A percentile compares a stretch with the other conserved stretches of the same genome.
Evolutionary conservation across 2,329 filamentous ascomycete species (phyloP).

Genomic region (Cladosporium sp.): DNA sequence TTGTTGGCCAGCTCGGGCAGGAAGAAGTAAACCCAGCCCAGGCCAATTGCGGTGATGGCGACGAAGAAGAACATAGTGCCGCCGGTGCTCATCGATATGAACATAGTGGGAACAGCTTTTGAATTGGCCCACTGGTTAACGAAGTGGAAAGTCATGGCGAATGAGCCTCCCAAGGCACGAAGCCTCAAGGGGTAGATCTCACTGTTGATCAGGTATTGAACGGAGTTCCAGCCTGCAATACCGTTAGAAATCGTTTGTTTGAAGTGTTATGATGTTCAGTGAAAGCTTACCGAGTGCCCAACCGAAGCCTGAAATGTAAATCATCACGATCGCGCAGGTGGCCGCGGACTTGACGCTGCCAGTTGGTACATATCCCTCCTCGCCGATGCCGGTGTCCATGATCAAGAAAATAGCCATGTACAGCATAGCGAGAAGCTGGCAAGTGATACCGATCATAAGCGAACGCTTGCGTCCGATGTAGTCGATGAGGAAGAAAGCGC

Average conservation of each 20-base stretch:
- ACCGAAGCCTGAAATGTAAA: conserved; percentile 62
- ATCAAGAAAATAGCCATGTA: conserved; percentile 58
- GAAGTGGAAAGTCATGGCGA: conserved; percentile 78
- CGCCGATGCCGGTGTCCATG: conserved; percentile 59
- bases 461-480: conserved; percentile 70
- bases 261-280: too few relatives aligned
- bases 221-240: background rate
- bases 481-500: conserved; percentile 77
- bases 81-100: conserved; percentile 58
- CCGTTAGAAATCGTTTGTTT: background rate
- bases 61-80: conserved; percentile 80
- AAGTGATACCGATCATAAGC: conserved; percentile 49
- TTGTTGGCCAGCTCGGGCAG: conserved; percentile 53
- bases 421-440: conserved; percentile 54
- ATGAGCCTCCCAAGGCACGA: conserved; percentile 67
- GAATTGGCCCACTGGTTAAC: conserved; percentile 76
- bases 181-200: conserved; percentile 76
- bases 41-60: conserved; percentile 66
- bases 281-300: conserved; percentile 60
- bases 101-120: conserved; percentile 73
- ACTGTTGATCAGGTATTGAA: conserved; percentile 73
- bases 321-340: conserved; percentile 59
- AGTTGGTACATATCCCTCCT: conserved; percentile 50
- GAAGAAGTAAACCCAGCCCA: conserved; percentile 60
- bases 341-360: conserved; percentile 56